phyloP scores from a whole-genome alignment of 306 rosid species.

The Pterocarpus santalinus region DNA sequence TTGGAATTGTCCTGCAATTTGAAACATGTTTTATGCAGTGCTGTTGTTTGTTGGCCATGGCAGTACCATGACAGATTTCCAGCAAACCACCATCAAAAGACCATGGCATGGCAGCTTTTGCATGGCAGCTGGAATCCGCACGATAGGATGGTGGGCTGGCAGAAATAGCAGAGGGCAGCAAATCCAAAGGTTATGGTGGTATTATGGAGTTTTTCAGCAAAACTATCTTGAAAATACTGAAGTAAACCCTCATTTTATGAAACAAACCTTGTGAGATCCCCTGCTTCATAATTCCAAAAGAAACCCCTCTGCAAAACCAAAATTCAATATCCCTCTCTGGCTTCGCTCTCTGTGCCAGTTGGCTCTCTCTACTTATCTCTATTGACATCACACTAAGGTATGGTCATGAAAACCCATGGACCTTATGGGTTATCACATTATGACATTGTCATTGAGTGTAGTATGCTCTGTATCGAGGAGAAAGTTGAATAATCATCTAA shows the following conservation, averaged over 20 bases:
- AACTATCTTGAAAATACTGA: not conserved
- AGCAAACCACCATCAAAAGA: too few relatives aligned
- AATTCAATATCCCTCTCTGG: not conserved
- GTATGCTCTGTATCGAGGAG: not conserved
- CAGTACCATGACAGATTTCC: too few relatives aligned
- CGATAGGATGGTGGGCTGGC: not conserved
- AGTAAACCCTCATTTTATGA: not conserved
- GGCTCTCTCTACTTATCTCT: not conserved
- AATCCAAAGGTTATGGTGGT: slow-evolving; percentile 1
- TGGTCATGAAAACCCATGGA: not conserved
- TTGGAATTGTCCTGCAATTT: too few relatives aligned
- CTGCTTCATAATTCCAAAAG: not conserved
- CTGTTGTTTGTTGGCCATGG: too few relatives aligned
- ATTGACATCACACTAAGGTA: not conserved
- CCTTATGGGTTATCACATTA: not conserved
- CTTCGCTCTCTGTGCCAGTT: not conserved
- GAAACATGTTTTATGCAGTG: too few relatives aligned
- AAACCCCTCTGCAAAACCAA: not conserved
- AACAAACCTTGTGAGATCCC: not conserved
- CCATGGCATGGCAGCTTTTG: too few relatives aligned
- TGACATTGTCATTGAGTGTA: not conserved
- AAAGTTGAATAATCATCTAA: not conserved
- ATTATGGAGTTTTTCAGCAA: not conserved
- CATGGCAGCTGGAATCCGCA: not conserved
- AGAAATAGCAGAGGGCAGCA: not conserved